phyloP scores from a whole-genome alignment of 2,329 filamentous ascomycete genomes.

The Stagonosporopsis cucurbitacearum region DNA sequence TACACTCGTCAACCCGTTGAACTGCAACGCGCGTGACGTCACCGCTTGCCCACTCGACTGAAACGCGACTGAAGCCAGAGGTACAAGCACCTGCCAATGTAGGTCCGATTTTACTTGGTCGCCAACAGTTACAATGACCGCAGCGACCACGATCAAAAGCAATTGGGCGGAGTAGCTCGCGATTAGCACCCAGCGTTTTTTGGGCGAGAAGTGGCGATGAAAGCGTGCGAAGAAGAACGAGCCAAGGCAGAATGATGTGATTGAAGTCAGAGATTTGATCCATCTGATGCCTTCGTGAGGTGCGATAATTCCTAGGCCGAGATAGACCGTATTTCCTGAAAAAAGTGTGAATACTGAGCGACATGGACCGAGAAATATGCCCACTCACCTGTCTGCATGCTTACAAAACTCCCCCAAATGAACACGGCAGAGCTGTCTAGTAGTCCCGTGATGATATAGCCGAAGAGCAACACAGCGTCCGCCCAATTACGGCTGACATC shows the following conservation, averaged over 20 bases:
- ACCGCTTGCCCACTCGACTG: conserved; percentile 81
- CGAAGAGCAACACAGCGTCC: conserved; percentile 72
- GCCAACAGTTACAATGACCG: conserved; percentile 53
- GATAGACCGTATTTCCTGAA: conserved; percentile 74
- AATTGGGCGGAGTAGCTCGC: conserved; percentile 51
- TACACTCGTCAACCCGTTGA: conserved; percentile 75
- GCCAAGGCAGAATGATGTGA: conserved; percentile 73
- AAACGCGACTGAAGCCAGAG: conserved; percentile 74
- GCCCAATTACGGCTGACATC: conserved; percentile 68
- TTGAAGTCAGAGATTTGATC: conserved; percentile 75
- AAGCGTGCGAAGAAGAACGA: conserved; percentile 74
- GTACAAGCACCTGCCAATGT: conserved; percentile 63
- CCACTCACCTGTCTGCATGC: conserved; percentile 76
- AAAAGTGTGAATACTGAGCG: conserved; percentile 18
- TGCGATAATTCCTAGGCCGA: conserved; percentile 74
- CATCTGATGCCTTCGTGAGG: conserved; percentile 63
- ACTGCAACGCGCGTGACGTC: conserved; percentile 72
- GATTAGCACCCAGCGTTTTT: conserved; percentile 69
- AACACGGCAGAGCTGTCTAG: conserved; percentile 78
- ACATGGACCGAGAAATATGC: not conserved
- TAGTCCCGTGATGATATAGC: conserved; percentile 78
- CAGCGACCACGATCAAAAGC: conserved; percentile 50
- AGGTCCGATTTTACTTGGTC: conserved; percentile 49
- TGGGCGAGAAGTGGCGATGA: conserved; percentile 68
- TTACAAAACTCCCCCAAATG: conserved; percentile 81